These are phyloP conservation scores for Ascochyta koolunga DNA, from an alignment of 2,329 filamentous ascomycete genomes.

Conservation along the genomic window DNA sequence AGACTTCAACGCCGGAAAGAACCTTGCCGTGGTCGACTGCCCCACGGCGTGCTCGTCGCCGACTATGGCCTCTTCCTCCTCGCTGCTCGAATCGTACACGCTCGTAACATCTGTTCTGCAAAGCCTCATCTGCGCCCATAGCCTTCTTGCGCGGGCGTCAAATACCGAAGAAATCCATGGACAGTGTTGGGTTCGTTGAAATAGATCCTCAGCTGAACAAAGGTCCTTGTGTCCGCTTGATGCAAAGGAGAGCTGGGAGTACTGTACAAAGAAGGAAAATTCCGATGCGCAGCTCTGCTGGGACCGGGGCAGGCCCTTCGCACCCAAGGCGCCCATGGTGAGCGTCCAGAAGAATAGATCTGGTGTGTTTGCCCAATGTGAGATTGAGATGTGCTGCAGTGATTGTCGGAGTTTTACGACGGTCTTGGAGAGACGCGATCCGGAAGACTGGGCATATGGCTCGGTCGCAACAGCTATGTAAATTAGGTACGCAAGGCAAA, in stretches of 20 bases:
- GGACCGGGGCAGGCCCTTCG: constrained; percentile 17
- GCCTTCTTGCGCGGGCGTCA: constrained; percentile 21
- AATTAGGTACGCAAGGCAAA: constrained; percentile 36
- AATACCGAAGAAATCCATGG: constrained; percentile 32
- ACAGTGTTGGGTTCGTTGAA: constrained; percentile 2
- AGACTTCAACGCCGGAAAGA: constrained; percentile 14
- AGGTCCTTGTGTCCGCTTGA: constrained; percentile 6
- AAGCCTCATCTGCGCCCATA: constrained; percentile 30
- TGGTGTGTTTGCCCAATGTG: constrained; percentile 28
- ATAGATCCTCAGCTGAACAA: constrained; percentile 18
- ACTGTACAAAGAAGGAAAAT: constrained; percentile 27
- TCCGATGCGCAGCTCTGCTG: not conserved
- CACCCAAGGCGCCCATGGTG: constrained; percentile 37
- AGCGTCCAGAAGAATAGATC: constrained; percentile 39
- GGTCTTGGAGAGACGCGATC: constrained; percentile 24
- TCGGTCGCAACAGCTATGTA: constrained; percentile 35
- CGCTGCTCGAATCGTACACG: constrained; percentile 15
- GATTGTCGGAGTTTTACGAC: constrained; percentile 29
- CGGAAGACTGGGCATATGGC: constrained; percentile 21
- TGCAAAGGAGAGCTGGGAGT: constrained; percentile 18
- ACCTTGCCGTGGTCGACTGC: constrained; percentile 23
- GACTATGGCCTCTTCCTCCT: constrained; percentile 14
- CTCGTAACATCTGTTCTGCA: constrained; percentile 17
- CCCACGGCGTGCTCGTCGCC: constrained; percentile 25
- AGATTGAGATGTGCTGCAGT: constrained; percentile 20